phyloP scores from a whole-genome alignment of 2,329 filamentous ascomycete species.

The Epichloe gansuensis region DNA sequence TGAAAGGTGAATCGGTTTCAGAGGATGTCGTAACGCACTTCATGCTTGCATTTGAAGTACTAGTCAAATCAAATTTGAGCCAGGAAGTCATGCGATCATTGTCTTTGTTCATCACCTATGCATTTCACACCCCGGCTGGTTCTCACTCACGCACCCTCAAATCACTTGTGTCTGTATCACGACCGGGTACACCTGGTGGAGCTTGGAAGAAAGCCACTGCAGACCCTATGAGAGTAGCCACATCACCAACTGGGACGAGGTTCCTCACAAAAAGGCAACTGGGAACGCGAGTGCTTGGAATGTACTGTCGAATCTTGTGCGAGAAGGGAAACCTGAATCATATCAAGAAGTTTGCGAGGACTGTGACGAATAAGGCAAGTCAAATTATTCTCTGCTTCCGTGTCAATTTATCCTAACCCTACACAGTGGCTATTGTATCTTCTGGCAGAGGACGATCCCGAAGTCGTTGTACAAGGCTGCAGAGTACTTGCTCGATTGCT shows the following conservation, averaged over 20 bases:
- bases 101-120: conserved; percentile 86
- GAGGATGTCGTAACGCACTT: conserved; percentile 63
- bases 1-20: conserved; percentile 72
- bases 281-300: conserved; percentile 59
- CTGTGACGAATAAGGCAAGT: conserved; percentile 81
- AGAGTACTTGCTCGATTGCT: conserved; percentile 77
- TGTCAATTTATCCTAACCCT: conserved; percentile 8
- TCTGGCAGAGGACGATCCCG: conserved; percentile 71
- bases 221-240: conserved; percentile 19
- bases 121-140: conserved; percentile 50
- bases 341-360: conserved; percentile 80
- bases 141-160: conserved; percentile 41
- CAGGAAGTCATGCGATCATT: conserved; percentile 76
- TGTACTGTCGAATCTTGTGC: conserved; percentile 70
- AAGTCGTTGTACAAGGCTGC: conserved; percentile 66
- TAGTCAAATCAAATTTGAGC: conserved; percentile 70
- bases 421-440: conserved; percentile 79
- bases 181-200: conserved; percentile 28
- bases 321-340: conserved; percentile 53
- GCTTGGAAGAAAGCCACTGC: conserved; percentile 24
- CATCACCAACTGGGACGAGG: conserved; percentile 19
- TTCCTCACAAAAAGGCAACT: conserved; percentile 53
- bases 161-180: conserved; percentile 24
- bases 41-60: conserved; percentile 61
- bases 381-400: neutral